These are phyloP conservation scores for Solanum virginianum DNA, from an alignment of 257 asterid species.

Conservation along the genomic window DNA sequence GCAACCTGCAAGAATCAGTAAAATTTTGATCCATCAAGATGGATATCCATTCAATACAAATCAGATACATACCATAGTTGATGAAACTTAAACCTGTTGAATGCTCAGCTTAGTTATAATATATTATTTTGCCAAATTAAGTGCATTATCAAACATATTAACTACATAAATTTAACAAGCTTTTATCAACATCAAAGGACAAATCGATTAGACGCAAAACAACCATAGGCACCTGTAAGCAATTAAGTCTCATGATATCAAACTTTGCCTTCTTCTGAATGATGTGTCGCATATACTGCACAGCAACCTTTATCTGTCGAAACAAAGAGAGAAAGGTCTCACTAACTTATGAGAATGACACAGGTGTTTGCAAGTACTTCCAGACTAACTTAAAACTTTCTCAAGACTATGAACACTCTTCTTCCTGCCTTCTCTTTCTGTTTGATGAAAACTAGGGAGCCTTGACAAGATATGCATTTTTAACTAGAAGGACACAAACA, in stretches of 20 bases:
- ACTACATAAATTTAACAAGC: not conserved
- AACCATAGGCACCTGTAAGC: conserved; percentile 44
- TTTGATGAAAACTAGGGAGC: not conserved
- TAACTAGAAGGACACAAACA: not conserved
- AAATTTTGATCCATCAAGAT: conserved; percentile 5
- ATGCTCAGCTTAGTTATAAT: not conserved
- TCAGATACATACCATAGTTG: not conserved
- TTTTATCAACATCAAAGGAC: conserved; percentile 1
- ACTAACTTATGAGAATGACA: not conserved
- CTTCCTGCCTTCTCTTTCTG: not conserved
- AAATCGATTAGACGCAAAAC: conserved; percentile 2
- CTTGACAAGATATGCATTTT: not conserved
- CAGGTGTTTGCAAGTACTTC: not conserved
- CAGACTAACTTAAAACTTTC: not conserved
- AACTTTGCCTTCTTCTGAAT: conserved; percentile 89
- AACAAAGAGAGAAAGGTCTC: not conserved
- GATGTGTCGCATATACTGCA: conserved; percentile 85
- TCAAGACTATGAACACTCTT: not conserved
- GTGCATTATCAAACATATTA: not conserved
- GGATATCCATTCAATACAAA: not conserved
- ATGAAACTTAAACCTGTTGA: not conserved
- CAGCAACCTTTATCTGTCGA: conserved; percentile 78
- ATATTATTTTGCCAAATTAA: not conserved
- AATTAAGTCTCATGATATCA: conserved; percentile 74
- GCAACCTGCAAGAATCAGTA: conserved; percentile 53